These are phyloP conservation scores for Agaricus subrufescens DNA, from an alignment of 768 basidiomycete species.

Conservation along the genomic window DNA sequence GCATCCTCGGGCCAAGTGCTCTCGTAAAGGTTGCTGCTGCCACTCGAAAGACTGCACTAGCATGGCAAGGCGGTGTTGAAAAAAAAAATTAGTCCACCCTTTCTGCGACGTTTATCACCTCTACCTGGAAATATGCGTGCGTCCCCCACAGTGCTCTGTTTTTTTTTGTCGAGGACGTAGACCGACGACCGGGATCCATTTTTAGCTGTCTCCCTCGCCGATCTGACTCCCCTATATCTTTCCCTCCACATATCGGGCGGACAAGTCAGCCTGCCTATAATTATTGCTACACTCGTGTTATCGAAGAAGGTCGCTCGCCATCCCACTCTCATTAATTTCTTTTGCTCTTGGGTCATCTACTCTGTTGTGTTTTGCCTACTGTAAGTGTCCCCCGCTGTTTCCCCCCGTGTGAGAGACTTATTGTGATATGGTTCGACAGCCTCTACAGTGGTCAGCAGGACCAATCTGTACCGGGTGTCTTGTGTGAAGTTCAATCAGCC, in stretches of 20 bases:
- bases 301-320: conserved; percentile 40
- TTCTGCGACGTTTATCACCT: neutral
- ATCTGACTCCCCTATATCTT: conserved; percentile 36
- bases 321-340: conserved; percentile 54
- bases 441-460: conserved; percentile 12
- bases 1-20: neutral
- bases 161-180: neutral
- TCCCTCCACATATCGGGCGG: conserved; percentile 47
- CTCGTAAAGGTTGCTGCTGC: neutral
- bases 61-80: conserved; percentile 3
- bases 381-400: conserved; percentile 30
- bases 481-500: conserved; percentile 49
- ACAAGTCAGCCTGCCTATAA: conserved; percentile 44
- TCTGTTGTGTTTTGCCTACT: conserved; percentile 46
- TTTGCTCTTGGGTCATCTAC: conserved; percentile 50
- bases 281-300: conserved; percentile 40
- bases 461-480: conserved; percentile 18
- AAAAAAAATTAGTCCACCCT: neutral
- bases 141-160: neutral
- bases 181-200: neutral
- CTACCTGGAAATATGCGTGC: neutral
- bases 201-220: conserved; percentile 14
- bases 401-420: neutral
- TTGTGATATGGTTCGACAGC: neutral
- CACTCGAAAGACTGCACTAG: neutral